Evolutionary conservation across 1,284 basidiomycete species (phyloP), one percentile per base, ranked within the genome.

Genomic region (Trichosporon sp.): DNA sequence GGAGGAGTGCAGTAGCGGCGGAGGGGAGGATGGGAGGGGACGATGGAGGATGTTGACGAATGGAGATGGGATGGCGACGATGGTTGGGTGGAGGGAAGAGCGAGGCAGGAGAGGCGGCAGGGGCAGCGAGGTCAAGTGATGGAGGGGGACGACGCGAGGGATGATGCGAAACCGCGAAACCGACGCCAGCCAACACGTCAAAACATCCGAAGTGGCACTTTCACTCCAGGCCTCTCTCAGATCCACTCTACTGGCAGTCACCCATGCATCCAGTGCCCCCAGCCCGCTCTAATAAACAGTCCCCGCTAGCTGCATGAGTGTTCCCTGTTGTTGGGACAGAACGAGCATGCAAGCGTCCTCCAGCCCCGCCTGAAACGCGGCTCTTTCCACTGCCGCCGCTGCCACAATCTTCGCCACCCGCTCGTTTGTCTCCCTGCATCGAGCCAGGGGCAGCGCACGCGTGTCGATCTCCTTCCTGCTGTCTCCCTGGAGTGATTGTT

Each of bases 181-280:
- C 27, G 27, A 58, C 25, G 25, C 25, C 27, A 58, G 27, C 53
- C 53, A 27, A 8, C 18, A 18, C 27, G 15, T 60, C 56, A 60
- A 60, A 32, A 60, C 56, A 60, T 32, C 56, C 56, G 29, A 32
- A 60, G 56, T 60, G 56, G 56, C 56, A 60, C 56, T 60, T 31
- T 29, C 29, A 4, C 2, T 8, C 6, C 18, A 2, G 5, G 8
- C 2, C 29, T 15, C 11, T 31, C 56, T 25, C 56, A n/a, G 27
- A 31, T n/a, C 27, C 5, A 4, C 12, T 11, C 29, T 1, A n/a
- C 18, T 29, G 2, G 47, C 47, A 2, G 15, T 31, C 18, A 8
- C 8, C 56, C 13, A 31, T 31, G 5, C 56, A 9, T n/a, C 56
- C 56, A 32, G 15, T 13, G 27, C 15, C 6, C 6, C 27, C 9